These are phyloP conservation scores for Pyronema domesticum DNA, from an alignment of 495 filamentous ascomycete genomes.

Conservation along the genomic window DNA sequence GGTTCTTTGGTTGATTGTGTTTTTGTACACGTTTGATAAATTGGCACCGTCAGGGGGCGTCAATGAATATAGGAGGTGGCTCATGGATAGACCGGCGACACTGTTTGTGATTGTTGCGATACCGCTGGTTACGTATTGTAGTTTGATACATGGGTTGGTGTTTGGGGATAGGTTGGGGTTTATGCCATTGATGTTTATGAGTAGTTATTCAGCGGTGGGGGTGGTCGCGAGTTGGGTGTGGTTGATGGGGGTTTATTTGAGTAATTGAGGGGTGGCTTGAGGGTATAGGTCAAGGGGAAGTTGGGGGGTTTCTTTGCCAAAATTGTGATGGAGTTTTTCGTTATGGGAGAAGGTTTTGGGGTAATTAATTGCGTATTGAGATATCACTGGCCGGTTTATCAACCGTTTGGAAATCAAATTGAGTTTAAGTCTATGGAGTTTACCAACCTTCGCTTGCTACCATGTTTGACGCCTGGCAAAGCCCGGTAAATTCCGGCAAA, in stretches of 20 bases:
- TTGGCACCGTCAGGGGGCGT: slow-evolving; percentile 42
- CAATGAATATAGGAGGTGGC: slow-evolving; percentile 54
- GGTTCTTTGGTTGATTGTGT: slow-evolving; percentile 73
- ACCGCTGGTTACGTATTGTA: slow-evolving; percentile 77
- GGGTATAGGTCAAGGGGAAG: too few species aligned
- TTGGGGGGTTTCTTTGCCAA: too few species aligned
- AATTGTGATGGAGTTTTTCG: too few species aligned
- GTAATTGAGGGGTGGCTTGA: neutral
- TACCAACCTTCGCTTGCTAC: too few species aligned
- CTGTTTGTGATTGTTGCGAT: slow-evolving; percentile 76
- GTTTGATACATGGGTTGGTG: slow-evolving; percentile 58
- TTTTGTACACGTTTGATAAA: slow-evolving; percentile 69
- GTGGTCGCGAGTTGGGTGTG: slow-evolving; percentile 93
- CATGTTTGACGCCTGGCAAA: too few species aligned
- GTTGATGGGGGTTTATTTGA: slow-evolving; percentile 86
- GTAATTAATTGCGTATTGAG: too few species aligned
- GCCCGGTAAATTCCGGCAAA: too few species aligned
- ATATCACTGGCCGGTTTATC: too few species aligned
- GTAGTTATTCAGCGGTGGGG: slow-evolving; percentile 85
- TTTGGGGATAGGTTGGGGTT: slow-evolving; percentile 80
- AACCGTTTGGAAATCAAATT: too few species aligned
- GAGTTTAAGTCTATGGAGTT: too few species aligned
- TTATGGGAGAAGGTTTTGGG: too few species aligned
- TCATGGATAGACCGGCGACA: slow-evolving; percentile 78
- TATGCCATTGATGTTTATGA: slow-evolving; percentile 90